phyloP scores from a whole-genome alignment of 1,139 yeast genomes.

The Yamadazyma diddensiae region DNA sequence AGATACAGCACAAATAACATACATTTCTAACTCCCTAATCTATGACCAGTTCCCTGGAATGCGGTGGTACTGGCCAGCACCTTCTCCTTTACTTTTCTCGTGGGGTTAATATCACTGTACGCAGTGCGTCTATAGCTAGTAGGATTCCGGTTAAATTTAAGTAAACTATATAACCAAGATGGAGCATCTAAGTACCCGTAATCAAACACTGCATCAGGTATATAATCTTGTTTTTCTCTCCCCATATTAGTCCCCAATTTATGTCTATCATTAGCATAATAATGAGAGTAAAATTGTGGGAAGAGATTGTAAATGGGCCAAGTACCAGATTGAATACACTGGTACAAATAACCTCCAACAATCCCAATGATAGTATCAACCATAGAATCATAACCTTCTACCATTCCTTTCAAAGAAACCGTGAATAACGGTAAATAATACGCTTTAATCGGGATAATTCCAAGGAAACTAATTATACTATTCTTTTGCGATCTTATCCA shows the following conservation, averaged over 20 bases:
- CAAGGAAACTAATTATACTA: constrained; percentile 49
- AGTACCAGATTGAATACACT: constrained; percentile 56
- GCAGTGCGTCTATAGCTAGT: constrained; percentile 30
- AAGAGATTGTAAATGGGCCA: constrained; percentile 41
- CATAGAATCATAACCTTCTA: constrained; percentile 39
- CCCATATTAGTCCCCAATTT: constrained; percentile 30
- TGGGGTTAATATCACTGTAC: constrained; percentile 13
- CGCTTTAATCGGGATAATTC: constrained; percentile 55
- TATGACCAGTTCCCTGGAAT: constrained; percentile 7
- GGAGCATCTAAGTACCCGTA: constrained; percentile 47
- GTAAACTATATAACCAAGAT: constrained; percentile 28
- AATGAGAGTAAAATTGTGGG: constrained; percentile 42
- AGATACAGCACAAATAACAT: background rate
- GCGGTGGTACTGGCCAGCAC: constrained; percentile 1
- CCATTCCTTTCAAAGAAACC: constrained; percentile 44
- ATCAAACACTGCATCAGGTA: constrained; percentile 38
- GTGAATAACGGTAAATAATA: constrained; percentile 58
- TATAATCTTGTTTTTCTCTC: constrained; percentile 17
- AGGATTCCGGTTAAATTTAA: constrained; percentile 20
- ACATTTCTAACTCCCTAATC: constrained; percentile 5
- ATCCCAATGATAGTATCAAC: constrained; percentile 47
- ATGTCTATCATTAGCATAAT: constrained; percentile 19
- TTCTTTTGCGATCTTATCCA: constrained; percentile 58
- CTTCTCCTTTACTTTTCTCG: background rate
- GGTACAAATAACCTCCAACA: constrained; percentile 54